Base-by-base conservation (phyloP, 2,329 filamentous ascomycete genomes). In the Talaromyces sp. region DNA sequence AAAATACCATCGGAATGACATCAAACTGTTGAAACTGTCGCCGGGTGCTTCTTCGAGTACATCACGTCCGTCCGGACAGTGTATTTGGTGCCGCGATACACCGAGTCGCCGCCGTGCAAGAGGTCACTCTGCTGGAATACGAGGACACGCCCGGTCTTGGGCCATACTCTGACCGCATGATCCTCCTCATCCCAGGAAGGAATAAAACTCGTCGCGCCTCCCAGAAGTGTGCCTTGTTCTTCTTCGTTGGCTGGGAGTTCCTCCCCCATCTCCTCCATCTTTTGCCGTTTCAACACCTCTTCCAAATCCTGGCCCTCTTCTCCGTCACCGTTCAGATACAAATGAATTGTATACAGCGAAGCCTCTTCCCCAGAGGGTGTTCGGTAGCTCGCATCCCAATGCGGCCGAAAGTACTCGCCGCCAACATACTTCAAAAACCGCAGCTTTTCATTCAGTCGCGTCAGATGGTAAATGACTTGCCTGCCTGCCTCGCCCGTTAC, bases 361-460 rank as follows among this genome's bases (percentile, higher is more conserved):
- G 73, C 70, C 70, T 85, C 79, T 23, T 72, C 76, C 7, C 78
- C 75, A 59, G 85, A 82, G 0, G 82, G 80, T 16, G 85, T 87
- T 56, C 78, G 77, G 67, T 89, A 94, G 0, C 78, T 68, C 0
- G 84, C 86, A 69, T 94, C 90, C 66, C 83, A 87, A 70, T 94
- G 90, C 4, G 87, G 81, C 63, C 82, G 83, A 68, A 96, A 95
- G 70, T 88, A 94, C 68, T 92, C 87, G 0, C 89, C 90, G 0
- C 81, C 76, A 0, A 81, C 81, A 71, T 95, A 95, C 69, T 85
- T 88, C 57, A 96, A 76, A 68, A 93, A 93, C 31, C 91, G 79
- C 82, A 93, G 83, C 40, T 90, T 78, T 70, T 92, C 85, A 72
- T 95, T 95, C 50, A 91, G 72, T 9, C 87, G 61, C 1, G 70